Base-by-base conservation (phyloP, 2,329 filamentous ascomycete species). In the Polytolypa hystricis region DNA sequence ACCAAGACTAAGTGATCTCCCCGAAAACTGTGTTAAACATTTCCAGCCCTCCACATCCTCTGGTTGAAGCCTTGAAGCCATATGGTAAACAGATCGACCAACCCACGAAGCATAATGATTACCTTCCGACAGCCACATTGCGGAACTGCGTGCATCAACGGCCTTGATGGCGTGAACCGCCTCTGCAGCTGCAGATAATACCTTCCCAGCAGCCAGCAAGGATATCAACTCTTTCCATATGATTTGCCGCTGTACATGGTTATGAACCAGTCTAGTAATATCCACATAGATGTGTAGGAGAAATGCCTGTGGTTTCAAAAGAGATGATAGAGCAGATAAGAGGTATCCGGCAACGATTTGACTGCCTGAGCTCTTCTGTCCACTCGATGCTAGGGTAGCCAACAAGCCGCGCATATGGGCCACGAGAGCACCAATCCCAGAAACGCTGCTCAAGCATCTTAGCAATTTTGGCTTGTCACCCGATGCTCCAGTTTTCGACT, bases 371-470 rank as follows among this genome's bases (percentile, higher is more conserved):
- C 55, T 58, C 33, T 60, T 50, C 11, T 50, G 47, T 19, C 53
- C 46, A 28, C 49, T 41, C 20, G 47, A 44, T 27, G 47, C 46
- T 23, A 44, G 42, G 8, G 45, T 40, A 37, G 51, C 42, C 33
- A 79, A 68, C 12, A 84, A 62, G 14, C 71, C 66, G 41, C 74
- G 77, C 19, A 93, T 61, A 36, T 80, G 75, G n/a, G 77, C 69
- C 7, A 86, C 56, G 18, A 87, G 54, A n/a, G 83, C 81, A 42
- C 85, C 89, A 20, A 94, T 57, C 0, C 86, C 87, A 2, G 79
- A 70, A 11, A 91, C 66, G 51, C 78, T 94, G 39, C 70, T 70
- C 4, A 98, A 62, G 50, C 78, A 84, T 41, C 61, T 56, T 1
- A 83, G 47, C 11, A 96, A 41, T 5, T 52, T 60, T 2, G 72